Conservation (phyloP, 2,329 filamentous ascomycete genomes). For the Paradendryphiella salina region DNA sequence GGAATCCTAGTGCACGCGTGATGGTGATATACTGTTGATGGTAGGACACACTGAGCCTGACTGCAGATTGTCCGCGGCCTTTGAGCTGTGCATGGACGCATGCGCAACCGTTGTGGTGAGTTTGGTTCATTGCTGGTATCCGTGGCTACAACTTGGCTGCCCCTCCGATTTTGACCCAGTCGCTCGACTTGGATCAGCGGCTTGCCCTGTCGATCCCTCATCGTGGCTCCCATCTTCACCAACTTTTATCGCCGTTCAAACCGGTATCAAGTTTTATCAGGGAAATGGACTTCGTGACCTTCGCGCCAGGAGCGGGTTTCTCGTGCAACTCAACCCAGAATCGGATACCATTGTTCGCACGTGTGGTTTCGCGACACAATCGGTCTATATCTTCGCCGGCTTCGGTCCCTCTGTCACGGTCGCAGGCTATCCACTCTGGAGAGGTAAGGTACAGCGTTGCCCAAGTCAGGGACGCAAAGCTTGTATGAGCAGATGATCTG, state of each 20-base stretch:
- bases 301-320: constrained; percentile 19
- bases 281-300: constrained; percentile 18
- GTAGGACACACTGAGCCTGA: not conserved
- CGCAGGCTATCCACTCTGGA: constrained; percentile 21
- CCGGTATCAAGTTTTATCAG: constrained; percentile 26
- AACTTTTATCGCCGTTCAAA: constrained; percentile 53
- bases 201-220: constrained; percentile 31
- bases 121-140: not conserved
- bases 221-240: constrained; percentile 21
- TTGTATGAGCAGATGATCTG: constrained; percentile 3
- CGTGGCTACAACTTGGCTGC: constrained; percentile 21
- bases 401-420: constrained; percentile 19
- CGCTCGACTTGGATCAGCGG: constrained; percentile 27
- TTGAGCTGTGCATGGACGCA: not conserved
- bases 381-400: constrained; percentile 14
- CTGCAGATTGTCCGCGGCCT: not conserved
- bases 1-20: constrained; percentile 21
- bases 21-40: constrained; percentile 5
- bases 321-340: constrained; percentile 29
- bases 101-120: not conserved
- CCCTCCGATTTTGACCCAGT: constrained; percentile 25
- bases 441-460: constrained; percentile 27
- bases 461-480: constrained; percentile 30
- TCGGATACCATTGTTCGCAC: constrained; percentile 21
- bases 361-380: constrained; percentile 25